A percentile compares a stretch with the other conserved stretches of the same genome.
These are phyloP conservation scores for Venturia oleaginea DNA, from an alignment of 2,329 filamentous ascomycete genomes.

Conservation along the genomic window DNA sequence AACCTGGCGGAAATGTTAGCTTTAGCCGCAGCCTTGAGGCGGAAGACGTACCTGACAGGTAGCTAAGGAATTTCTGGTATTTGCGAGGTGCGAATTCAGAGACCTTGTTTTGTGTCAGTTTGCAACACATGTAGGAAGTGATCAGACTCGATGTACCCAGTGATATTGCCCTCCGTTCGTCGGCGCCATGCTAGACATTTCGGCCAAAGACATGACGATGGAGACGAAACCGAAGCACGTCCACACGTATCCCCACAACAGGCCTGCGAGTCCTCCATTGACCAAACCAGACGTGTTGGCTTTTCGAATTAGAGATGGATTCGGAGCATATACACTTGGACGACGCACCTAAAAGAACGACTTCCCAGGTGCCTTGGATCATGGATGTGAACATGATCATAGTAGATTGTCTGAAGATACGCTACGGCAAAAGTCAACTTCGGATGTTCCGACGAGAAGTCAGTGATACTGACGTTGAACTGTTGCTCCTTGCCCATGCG, in stretches of 20 bases:
- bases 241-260: constrained; percentile 11
- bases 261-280: constrained; percentile 13
- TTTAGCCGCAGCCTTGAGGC: not conserved
- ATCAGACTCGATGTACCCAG: constrained; percentile 18
- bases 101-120: not conserved
- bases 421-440: constrained; percentile 5
- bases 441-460: not conserved
- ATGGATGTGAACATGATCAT: constrained; percentile 11
- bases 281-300: constrained; percentile 5
- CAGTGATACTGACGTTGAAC: constrained; percentile 4
- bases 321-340: not conserved
- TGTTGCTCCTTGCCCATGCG: constrained; percentile 13
- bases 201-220: constrained; percentile 11
- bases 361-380: constrained; percentile 10
- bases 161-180: constrained; percentile 28
- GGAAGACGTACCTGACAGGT: constrained; percentile 14
- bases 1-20: not conserved
- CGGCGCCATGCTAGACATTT: constrained; percentile 16
- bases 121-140: too few relatives aligned
- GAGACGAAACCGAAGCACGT: not conserved
- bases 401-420: not conserved
- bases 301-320: constrained; percentile 4
- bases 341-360: constrained; percentile 1
- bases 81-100: constrained; percentile 14
- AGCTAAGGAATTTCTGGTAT: constrained; percentile 15